These are phyloP conservation scores for Penicillium bovifimosum DNA, from an alignment of 495 filamentous ascomycete species.

Conservation along the genomic window DNA sequence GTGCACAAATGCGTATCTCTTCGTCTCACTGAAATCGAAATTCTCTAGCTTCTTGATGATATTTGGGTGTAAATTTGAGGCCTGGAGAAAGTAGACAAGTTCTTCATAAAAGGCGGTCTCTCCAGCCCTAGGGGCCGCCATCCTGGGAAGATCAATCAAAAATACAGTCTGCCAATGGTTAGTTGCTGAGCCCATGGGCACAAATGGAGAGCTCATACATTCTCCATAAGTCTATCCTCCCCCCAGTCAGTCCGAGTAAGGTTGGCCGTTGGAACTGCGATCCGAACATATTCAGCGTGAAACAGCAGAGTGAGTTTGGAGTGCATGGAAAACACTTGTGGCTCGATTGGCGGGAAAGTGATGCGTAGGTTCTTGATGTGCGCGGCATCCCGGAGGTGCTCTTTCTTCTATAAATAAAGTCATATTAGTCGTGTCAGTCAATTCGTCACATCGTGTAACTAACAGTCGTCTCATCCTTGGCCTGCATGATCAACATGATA, in stretches of 20 bases:
- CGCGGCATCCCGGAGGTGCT: constrained; percentile 41
- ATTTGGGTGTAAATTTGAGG: constrained; percentile 57
- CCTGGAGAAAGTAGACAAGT: constrained; percentile 62
- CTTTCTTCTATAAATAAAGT: constrained; percentile 18
- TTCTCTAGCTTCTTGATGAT: constrained; percentile 54
- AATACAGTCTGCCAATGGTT: constrained; percentile 56
- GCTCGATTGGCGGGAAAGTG: constrained; percentile 74
- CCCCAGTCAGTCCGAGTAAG: constrained; percentile 81
- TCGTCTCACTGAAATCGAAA: constrained; percentile 72
- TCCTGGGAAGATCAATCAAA: constrained; percentile 74
- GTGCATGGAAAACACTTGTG: constrained; percentile 69
- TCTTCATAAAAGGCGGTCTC: constrained; percentile 59
- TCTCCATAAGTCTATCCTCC: constrained; percentile 72
- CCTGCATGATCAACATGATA: constrained; percentile 65
- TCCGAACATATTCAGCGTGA: constrained; percentile 58
- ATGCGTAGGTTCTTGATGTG: constrained; percentile 48
- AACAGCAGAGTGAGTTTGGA: constrained; percentile 84
- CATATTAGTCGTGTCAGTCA: background rate
- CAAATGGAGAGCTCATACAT: constrained; percentile 37
- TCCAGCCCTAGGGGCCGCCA: constrained; percentile 17
- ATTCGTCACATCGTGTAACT: constrained; percentile 3
- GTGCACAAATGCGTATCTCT: constrained; percentile 70
- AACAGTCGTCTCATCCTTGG: constrained; percentile 53
- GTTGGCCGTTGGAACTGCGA: constrained; percentile 79
- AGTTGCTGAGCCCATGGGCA: background rate